phyloP scores from a whole-genome alignment of 352 stramenopile genomes.

The Phytophthora vignae region DNA sequence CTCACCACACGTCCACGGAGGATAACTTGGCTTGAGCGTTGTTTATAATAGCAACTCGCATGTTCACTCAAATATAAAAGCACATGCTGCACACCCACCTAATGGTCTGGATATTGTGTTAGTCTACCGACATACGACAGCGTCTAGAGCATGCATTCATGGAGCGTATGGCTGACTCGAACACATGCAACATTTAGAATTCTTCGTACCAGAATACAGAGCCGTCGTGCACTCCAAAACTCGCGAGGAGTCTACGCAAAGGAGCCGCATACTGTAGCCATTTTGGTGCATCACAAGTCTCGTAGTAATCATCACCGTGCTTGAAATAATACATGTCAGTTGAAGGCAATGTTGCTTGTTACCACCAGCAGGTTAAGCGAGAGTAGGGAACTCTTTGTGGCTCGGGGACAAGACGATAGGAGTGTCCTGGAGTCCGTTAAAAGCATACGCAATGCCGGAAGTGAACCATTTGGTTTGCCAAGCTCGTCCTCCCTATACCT shows the following conservation, averaged over 20 bases:
- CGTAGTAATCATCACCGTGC: neutral
- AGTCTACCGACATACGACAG: neutral
- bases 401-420: slow-evolving; percentile 37
- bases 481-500: slow-evolving; percentile 31
- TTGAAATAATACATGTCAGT: neutral
- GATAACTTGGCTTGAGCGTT: too few species aligned
- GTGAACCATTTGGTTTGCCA: slow-evolving; percentile 29
- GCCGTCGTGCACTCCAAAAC: neutral
- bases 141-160: neutral
- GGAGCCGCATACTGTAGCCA: neutral
- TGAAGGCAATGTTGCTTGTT: neutral
- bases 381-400: slow-evolving; percentile 33
- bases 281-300: neutral
- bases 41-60: too few species aligned
- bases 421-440: neutral
- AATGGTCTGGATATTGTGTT: neutral
- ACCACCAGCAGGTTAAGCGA: slow-evolving; percentile 16
- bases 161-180: neutral
- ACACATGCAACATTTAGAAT: neutral
- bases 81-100: too few species aligned
- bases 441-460: slow-evolving; percentile 27
- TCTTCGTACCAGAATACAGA: neutral
- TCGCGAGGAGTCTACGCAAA: neutral
- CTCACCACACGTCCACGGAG: too few species aligned
- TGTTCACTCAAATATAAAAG: too few species aligned